These are phyloP conservation scores for Trichoderma guizhouense DNA, from an alignment of 2,329 filamentous ascomycete genomes.

Conservation along the genomic window DNA sequence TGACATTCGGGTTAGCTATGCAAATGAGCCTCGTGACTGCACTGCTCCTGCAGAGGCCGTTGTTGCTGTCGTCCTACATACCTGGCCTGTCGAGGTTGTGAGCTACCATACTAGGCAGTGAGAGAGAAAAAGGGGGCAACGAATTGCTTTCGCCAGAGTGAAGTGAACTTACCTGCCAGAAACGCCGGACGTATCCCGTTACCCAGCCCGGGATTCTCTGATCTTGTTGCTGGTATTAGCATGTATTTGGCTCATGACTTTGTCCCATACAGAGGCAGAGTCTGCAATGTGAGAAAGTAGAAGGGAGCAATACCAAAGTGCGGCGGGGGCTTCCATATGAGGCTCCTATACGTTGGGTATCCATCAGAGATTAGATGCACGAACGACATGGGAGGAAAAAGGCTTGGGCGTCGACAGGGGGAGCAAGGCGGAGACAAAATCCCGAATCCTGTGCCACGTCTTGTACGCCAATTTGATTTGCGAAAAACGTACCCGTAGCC, in stretches of 20 bases:
- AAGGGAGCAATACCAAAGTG: slow-evolving; percentile 70
- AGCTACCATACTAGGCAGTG: not conserved
- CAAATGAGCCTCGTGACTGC: not conserved
- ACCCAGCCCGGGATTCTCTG: slow-evolving; percentile 84
- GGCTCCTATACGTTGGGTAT: slow-evolving; percentile 52
- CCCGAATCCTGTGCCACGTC: not conserved
- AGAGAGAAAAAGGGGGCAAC: slow-evolving; percentile 29
- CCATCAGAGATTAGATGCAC: slow-evolving; percentile 4
- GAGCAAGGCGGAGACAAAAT: not conserved
- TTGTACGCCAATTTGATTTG: not conserved
- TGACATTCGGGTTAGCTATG: not conserved
- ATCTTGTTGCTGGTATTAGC: slow-evolving; percentile 50
- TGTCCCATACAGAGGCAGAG: not conserved
- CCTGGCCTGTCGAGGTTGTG: slow-evolving; percentile 31
- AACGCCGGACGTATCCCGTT: slow-evolving; percentile 86
- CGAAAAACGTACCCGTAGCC: slow-evolving; percentile 74
- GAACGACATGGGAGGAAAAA: not conserved
- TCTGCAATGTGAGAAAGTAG: not conserved
- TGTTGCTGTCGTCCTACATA: slow-evolving; percentile 30
- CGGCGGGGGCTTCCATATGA: slow-evolving; percentile 98
- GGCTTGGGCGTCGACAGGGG: slow-evolving; percentile 3
- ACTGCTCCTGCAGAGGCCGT: not conserved
- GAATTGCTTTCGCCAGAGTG: not conserved
- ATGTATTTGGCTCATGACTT: not conserved
- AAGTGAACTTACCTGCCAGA: slow-evolving; percentile 76